Conservation (phyloP, 2,329 filamentous ascomycete species). For the Botryotinia convoluta region DNA sequence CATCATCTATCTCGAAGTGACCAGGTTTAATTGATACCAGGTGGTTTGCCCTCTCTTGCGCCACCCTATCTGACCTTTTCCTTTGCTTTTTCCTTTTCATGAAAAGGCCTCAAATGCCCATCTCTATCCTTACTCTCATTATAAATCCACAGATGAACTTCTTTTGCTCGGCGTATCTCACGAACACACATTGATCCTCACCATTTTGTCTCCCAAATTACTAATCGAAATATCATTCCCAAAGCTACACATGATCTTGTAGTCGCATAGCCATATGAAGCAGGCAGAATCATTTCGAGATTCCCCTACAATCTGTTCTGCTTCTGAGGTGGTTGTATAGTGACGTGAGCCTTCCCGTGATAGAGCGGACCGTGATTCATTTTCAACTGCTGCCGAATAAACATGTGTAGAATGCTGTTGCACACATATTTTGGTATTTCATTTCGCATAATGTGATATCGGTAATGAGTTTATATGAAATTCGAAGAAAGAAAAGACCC, state of each 20-base stretch:
- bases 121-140: not conserved
- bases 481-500: too few relatives aligned
- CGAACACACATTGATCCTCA: too few relatives aligned
- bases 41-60: not conserved
- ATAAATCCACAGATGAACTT: not conserved
- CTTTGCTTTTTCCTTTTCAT: not conserved
- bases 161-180: too few relatives aligned
- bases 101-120: not conserved
- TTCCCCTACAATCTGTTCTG: not conserved
- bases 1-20: not conserved
- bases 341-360: not conserved
- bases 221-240: not conserved
- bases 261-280: not conserved
- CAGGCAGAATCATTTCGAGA: fast-evolving
- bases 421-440: fast-evolving
- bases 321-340: not conserved
- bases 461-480: too few relatives aligned
- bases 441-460: too few relatives aligned
- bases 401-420: not conserved
- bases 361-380: not conserved
- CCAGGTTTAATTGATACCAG: not conserved
- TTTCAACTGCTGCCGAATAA: not conserved
- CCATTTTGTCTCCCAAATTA: not conserved
- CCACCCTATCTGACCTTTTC: not conserved
- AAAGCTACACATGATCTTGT: not conserved